These are phyloP conservation scores for Metschnikowia peoriensis DNA, from an alignment of 805 yeast species.

Conservation along the genomic window DNA sequence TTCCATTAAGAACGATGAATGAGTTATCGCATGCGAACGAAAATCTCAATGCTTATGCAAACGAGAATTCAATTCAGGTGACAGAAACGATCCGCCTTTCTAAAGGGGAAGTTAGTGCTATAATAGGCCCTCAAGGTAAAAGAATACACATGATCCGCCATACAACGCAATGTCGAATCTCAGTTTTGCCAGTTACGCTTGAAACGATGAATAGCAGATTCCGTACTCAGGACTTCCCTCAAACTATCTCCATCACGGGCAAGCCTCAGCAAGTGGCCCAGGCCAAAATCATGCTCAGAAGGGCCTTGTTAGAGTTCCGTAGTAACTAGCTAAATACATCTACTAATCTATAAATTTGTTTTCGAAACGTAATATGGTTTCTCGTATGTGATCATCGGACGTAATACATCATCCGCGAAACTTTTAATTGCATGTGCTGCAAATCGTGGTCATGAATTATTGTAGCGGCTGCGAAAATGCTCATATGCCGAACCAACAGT, in stretches of 20 bases:
- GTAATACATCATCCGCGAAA: background rate
- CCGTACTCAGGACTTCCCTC: conserved; percentile 12
- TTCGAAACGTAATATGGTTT: background rate
- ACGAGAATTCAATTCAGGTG: conserved; percentile 3
- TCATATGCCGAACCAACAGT: background rate
- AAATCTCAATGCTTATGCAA: background rate
- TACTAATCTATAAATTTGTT: too few relatives aligned
- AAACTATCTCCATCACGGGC: conserved; percentile 15
- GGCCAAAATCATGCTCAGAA: conserved; percentile 14
- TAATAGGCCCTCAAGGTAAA: conserved; percentile 13
- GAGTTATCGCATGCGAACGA: background rate
- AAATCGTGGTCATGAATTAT: background rate
- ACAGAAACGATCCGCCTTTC: conserved; percentile 14
- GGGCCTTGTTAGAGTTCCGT: conserved; percentile 11
- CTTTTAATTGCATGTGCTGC: conserved; percentile 5
- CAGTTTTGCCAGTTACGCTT: conserved; percentile 13
- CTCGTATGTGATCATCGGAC: background rate
- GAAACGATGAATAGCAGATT: conserved; percentile 11
- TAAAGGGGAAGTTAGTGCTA: conserved; percentile 14
- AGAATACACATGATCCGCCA: conserved; percentile 10
- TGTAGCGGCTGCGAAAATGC: conserved; percentile 9
- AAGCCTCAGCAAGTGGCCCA: conserved; percentile 11
- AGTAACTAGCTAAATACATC: background rate
- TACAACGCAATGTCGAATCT: conserved; percentile 14
- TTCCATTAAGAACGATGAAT: conserved; percentile 2